Percentiles rank a stretch among this genome's conserved stretches.
Conservation (phyloP, 192 early-diverging fungal species). For the Linnemannia zychae region DNA sequence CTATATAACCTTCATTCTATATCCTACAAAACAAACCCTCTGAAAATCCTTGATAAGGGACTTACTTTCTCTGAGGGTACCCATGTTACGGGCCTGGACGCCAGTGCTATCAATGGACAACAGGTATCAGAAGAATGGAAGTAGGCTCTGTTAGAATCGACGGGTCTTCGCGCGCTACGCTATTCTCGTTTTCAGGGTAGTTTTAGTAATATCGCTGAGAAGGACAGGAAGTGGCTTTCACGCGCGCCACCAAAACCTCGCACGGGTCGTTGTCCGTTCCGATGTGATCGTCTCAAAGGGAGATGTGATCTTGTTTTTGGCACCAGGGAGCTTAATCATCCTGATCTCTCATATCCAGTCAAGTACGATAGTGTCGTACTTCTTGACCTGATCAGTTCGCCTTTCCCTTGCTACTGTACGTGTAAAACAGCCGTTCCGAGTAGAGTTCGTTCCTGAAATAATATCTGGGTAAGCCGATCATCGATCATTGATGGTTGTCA, state of each 20-base stretch:
- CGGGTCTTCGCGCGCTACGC: not conserved
- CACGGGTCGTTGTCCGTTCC: not conserved
- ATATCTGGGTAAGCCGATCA: not conserved
- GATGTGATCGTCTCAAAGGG: not conserved
- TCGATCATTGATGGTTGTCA: not conserved
- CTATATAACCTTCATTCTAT: not conserved
- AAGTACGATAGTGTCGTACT: not conserved
- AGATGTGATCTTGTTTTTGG: not conserved
- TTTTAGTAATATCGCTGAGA: no score
- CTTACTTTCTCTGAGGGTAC: slow-evolving; percentile 93
- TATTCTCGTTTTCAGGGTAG: not conserved
- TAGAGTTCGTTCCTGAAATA: not conserved
- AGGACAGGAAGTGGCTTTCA: not conserved
- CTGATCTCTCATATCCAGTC: not conserved
- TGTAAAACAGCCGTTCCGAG: not conserved
- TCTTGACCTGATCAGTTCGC: not conserved
- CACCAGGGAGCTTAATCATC: not conserved
- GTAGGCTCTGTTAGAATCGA: not conserved
- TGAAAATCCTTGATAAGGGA: not conserved
- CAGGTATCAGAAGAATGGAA: not conserved
- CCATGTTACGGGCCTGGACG: slow-evolving; percentile 91
- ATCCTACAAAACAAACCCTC: not conserved
- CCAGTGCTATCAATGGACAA: slow-evolving; percentile 61
- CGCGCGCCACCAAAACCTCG: not conserved
- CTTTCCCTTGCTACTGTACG: no score